Conservation (phyloP, 495 filamentous ascomycete species). For the Hyphodiscus hymeniophilus region DNA sequence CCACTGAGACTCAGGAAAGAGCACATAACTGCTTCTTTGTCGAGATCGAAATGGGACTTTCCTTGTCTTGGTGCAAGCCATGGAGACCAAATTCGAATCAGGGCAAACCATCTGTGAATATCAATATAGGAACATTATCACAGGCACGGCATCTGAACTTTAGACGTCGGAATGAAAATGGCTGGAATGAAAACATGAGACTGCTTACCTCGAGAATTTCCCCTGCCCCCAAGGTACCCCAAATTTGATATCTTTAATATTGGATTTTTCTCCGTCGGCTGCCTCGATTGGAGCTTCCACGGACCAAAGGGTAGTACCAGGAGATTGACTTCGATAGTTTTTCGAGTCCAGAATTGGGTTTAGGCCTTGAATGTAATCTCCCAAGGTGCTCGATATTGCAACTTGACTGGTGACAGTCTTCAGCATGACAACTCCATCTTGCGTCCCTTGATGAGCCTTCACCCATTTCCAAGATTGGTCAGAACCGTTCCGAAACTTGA, state of each 20-base stretch:
- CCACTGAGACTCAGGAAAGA: slow-evolving; percentile 74
- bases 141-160: not conserved
- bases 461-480: slow-evolving; percentile 66
- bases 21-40: slow-evolving; percentile 71
- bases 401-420: slow-evolving; percentile 21
- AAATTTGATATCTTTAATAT: slow-evolving; percentile 45
- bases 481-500: slow-evolving; percentile 56
- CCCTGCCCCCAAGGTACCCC: slow-evolving; percentile 51
- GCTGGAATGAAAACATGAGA: slow-evolving; percentile 1
- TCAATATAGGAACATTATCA: slow-evolving; percentile 16
- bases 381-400: slow-evolving; percentile 34
- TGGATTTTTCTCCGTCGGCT: slow-evolving; percentile 47
- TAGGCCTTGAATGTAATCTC: slow-evolving; percentile 51
- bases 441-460: slow-evolving; percentile 48
- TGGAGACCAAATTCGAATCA: slow-evolving; percentile 69
- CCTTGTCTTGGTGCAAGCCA: slow-evolving; percentile 91
- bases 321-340: slow-evolving; percentile 54
- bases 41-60: slow-evolving; percentile 49
- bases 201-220: slow-evolving; percentile 23
- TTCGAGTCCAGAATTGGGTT: slow-evolving; percentile 50
- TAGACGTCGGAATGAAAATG: slow-evolving; percentile 16
- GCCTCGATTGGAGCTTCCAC: slow-evolving; percentile 46
- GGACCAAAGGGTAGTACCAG: slow-evolving; percentile 63
- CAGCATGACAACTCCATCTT: slow-evolving; percentile 57
- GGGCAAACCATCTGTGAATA: slow-evolving; percentile 57